These are phyloP conservation scores for Ascosphaera pollenicola DNA, from an alignment of 2,329 filamentous ascomycete species.

Conservation along the genomic window DNA sequence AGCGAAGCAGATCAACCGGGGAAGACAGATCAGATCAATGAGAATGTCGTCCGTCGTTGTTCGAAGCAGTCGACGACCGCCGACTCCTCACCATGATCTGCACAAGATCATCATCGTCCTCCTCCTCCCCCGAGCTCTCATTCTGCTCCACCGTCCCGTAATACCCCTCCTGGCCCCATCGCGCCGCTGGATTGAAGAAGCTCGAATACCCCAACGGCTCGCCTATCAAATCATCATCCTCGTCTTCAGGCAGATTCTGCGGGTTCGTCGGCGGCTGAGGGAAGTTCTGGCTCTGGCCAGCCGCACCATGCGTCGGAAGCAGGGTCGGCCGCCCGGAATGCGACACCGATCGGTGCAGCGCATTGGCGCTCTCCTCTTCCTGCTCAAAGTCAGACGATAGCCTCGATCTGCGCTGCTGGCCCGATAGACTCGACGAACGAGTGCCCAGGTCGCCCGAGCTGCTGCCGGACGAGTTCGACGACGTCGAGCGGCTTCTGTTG, in stretches of 20 bases:
- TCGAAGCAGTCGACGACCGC: slow-evolving; percentile 11
- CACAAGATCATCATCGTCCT: slow-evolving; percentile 21
- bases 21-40: slow-evolving; percentile 3
- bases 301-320: slow-evolving; percentile 13
- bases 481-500: not conserved
- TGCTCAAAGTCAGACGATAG: not conserved
- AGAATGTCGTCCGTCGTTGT: not conserved
- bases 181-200: slow-evolving; percentile 26
- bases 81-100: slow-evolving; percentile 23
- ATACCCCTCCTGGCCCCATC: not conserved
- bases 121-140: slow-evolving; percentile 2
- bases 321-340: not conserved
- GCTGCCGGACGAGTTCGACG: not conserved
- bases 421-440: not conserved
- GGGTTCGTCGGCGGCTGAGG: slow-evolving; percentile 16
- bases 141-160: not conserved
- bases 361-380: not conserved
- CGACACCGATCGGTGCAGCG: not conserved
- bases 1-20: slow-evolving; percentile 3
- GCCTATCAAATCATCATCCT: slow-evolving; percentile 31
- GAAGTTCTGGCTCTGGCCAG: slow-evolving; percentile 18
- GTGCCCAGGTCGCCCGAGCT: not conserved
- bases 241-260: slow-evolving; percentile 17
- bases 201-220: slow-evolving; percentile 50
- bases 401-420: not conserved